Evolutionary conservation across 768 basidiomycete genomes (phyloP).

Genomic region (Mycena vitilis): DNA sequence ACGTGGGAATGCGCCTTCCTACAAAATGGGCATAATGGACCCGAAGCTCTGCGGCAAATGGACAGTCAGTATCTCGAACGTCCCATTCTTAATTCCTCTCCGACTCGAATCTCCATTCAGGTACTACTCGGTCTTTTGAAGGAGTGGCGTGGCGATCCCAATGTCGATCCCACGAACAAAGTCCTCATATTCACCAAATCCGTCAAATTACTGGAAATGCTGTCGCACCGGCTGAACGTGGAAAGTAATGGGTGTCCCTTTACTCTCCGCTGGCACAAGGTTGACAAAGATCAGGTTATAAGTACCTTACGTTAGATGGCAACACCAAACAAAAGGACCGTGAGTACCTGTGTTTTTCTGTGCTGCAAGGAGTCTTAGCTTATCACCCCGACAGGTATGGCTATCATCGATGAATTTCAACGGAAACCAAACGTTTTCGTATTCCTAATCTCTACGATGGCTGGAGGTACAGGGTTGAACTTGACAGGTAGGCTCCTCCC

Average conservation of each 20-base stretch:
- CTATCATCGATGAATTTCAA: constrained; percentile 87
- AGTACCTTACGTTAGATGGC: constrained; percentile 86
- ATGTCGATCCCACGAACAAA: constrained; percentile 78
- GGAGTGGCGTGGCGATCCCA: constrained; percentile 70
- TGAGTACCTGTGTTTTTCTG: constrained; percentile 49
- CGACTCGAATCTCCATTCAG: not conserved
- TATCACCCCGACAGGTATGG: constrained; percentile 70
- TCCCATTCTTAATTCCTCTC: constrained; percentile 53
- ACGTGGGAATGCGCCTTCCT: constrained; percentile 64
- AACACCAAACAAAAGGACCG: constrained; percentile 73
- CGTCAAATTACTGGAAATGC: constrained; percentile 88
- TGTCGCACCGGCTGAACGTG: constrained; percentile 78
- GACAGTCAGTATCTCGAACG: constrained; percentile 62
- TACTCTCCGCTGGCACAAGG: constrained; percentile 4
- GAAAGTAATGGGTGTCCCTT: constrained; percentile 53
- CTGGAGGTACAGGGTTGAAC: constrained; percentile 93
- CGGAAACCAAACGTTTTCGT: constrained; percentile 77
- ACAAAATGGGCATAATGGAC: constrained; percentile 70
- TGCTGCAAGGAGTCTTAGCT: not conserved
- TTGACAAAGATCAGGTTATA: constrained; percentile 53
- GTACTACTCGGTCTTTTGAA: constrained; percentile 57
- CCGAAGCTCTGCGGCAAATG: constrained; percentile 87
- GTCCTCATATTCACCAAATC: constrained; percentile 95
- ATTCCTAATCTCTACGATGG: constrained; percentile 91
- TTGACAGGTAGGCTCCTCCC: constrained; percentile 60